Evolutionary conservation across 225 moss, liverwort and hornwort genomes (phyloP).

Genomic region (Rhytidiadelphus loreus): DNA sequence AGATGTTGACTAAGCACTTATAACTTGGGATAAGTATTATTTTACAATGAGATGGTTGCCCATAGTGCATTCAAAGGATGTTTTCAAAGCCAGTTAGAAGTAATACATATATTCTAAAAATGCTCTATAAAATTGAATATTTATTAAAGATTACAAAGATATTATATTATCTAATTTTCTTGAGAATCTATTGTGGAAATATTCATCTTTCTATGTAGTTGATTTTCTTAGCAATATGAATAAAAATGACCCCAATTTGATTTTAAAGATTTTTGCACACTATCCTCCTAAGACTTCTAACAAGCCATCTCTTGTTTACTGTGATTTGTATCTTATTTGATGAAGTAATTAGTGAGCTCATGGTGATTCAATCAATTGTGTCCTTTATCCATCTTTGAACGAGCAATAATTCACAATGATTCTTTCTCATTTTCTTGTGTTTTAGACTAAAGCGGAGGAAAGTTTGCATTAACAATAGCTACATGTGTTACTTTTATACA

Average conservation of each 20-base stretch:
- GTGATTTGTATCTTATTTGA: not conserved
- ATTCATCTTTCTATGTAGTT: not conserved
- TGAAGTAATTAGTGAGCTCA: not conserved
- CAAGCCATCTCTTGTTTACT: not conserved
- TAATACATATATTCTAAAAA: not conserved
- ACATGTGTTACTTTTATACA: not conserved
- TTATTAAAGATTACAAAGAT: not conserved
- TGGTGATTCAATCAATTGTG: not conserved
- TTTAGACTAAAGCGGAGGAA: not conserved
- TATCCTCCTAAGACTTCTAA: rapidly evolving
- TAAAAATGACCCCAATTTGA: not conserved
- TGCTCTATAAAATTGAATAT: not conserved
- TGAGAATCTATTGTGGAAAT: no score
- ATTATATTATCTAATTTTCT: not conserved
- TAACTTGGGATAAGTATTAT: not conserved
- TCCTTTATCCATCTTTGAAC: not conserved
- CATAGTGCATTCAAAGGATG: no score
- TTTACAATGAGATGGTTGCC: not conserved
- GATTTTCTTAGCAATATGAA: not conserved
- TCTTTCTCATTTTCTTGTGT: not conserved
- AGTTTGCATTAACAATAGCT: not conserved
- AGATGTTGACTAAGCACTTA: no score
- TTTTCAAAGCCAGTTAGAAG: not conserved
- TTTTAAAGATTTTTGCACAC: not conserved
- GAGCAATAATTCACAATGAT: not conserved